Evolutionary conservation across 2,329 filamentous ascomycete genomes (phyloP).

Genomic region (Ophiostoma montium): DNA sequence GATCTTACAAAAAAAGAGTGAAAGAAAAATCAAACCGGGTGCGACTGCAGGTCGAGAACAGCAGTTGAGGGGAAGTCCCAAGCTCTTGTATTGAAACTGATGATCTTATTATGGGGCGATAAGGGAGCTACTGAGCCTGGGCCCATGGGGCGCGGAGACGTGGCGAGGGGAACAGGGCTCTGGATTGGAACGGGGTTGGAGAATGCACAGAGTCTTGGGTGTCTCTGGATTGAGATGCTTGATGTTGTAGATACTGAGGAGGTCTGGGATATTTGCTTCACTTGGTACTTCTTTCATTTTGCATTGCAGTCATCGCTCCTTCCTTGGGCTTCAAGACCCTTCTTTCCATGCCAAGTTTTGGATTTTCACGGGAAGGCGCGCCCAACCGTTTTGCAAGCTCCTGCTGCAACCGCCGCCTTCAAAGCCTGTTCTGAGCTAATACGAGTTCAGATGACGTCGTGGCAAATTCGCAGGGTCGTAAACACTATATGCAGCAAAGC

Average conservation of each 20-base stretch:
- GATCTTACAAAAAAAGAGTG: not conserved
- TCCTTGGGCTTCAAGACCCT: not conserved
- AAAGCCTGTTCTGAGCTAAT: not conserved
- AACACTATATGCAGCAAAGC: too few species aligned
- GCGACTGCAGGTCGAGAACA: not conserved
- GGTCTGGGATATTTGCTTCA: too few species aligned
- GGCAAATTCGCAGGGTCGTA: constrained; percentile 2
- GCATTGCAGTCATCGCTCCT: not conserved
- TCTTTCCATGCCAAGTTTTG: not conserved
- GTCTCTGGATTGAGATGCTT: not conserved
- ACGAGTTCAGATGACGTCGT: constrained; percentile 14
- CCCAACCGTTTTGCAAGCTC: constrained; percentile 5
- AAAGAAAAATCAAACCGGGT: not conserved
- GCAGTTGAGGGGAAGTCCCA: constrained; percentile 3
- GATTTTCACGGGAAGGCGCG: not conserved
- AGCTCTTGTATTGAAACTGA: constrained; percentile 5
- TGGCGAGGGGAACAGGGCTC: constrained; percentile 8
- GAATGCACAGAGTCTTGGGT: constrained; percentile 2
- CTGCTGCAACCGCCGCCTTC: not conserved
- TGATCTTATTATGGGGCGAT: constrained; percentile 11
- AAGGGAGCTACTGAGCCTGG: constrained; percentile 1
- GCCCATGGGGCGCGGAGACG: not conserved
- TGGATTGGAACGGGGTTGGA: constrained; percentile 2
- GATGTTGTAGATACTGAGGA: too few species aligned
- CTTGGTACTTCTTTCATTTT: too few species aligned